A percentile compares a stretch with the other conserved stretches of the same genome.
These are phyloP conservation scores for Dissophora globulifera DNA, from an alignment of 192 early-diverging fungal species.

Conservation along the genomic window DNA sequence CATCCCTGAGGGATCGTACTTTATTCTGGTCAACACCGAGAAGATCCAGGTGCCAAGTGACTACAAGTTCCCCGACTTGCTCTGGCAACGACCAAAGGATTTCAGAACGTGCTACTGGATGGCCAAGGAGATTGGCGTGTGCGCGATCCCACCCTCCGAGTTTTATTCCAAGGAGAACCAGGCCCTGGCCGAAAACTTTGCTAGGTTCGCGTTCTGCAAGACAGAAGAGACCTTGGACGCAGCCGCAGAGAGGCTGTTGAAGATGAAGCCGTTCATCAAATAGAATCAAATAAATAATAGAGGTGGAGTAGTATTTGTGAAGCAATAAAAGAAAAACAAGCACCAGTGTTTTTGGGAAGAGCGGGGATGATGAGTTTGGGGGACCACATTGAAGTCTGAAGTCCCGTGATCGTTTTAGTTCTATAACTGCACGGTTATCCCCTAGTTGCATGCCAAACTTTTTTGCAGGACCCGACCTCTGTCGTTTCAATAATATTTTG, in stretches of 20 bases:
- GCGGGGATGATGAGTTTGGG: no score
- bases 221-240: slow-evolving; percentile 82
- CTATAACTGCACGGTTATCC: no score
- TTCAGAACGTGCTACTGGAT: slow-evolving; percentile 88
- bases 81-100: slow-evolving; percentile 71
- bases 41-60: slow-evolving; percentile 71
- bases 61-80: slow-evolving; percentile 65
- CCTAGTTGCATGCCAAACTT: no score
- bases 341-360: no score
- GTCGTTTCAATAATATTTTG: no score
- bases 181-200: slow-evolving; percentile 74
- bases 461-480: no score
- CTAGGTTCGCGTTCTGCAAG: slow-evolving; percentile 96
- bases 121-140: slow-evolving; percentile 89
- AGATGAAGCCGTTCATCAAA: slow-evolving; percentile 65
- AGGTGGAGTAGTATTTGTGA: no score
- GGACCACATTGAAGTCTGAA: no score
- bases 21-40: slow-evolving; percentile 86
- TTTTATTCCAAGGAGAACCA: slow-evolving; percentile 83
- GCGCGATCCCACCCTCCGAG: slow-evolving; percentile 90
- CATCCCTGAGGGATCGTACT: slow-evolving; percentile 93
- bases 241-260: slow-evolving; percentile 74
- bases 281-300: no score
- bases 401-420: no score
- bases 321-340: no score